A percentile compares a stretch with the other conserved stretches of the same genome.
phyloP scores from a whole-genome alignment of 257 asterid species.

The Verbascum thapsus region DNA sequence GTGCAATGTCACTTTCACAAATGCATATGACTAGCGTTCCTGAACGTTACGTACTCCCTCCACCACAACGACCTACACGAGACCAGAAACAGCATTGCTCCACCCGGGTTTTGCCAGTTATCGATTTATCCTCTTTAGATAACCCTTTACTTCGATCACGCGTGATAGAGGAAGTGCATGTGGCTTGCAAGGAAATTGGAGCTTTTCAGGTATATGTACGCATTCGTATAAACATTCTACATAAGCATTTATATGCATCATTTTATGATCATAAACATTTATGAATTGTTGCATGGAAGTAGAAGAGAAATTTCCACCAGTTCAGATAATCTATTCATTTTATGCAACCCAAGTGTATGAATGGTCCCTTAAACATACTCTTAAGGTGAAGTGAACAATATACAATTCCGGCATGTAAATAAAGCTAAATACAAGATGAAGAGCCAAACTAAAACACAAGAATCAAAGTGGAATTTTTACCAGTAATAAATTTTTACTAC shows the following conservation, averaged over 20 bases:
- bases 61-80: constrained; percentile 44
- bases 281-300: constrained; percentile 15
- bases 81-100: constrained; percentile 27
- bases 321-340: too few relatives aligned
- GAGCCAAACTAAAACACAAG: too few relatives aligned
- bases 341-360: too few relatives aligned
- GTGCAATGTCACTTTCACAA: constrained; percentile 42
- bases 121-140: constrained; percentile 43
- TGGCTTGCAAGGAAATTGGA: constrained; percentile 52
- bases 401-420: too few relatives aligned
- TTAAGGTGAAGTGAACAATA: too few relatives aligned
- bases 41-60: constrained; percentile 44
- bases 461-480: too few relatives aligned
- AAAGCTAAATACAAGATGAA: too few relatives aligned
- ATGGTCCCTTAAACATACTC: too few relatives aligned
- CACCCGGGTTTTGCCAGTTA: constrained; percentile 38
- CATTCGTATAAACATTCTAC: neutral
- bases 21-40: constrained; percentile 46
- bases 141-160: constrained; percentile 36
- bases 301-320: neutral
- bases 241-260: too few relatives aligned
- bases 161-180: constrained; percentile 32
- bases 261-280: neutral
- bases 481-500: too few relatives aligned
- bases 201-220: constrained; percentile 48